phyloP scores from a whole-genome alignment of 106 monocot genomes.

The Amphibolis antarctica region DNA sequence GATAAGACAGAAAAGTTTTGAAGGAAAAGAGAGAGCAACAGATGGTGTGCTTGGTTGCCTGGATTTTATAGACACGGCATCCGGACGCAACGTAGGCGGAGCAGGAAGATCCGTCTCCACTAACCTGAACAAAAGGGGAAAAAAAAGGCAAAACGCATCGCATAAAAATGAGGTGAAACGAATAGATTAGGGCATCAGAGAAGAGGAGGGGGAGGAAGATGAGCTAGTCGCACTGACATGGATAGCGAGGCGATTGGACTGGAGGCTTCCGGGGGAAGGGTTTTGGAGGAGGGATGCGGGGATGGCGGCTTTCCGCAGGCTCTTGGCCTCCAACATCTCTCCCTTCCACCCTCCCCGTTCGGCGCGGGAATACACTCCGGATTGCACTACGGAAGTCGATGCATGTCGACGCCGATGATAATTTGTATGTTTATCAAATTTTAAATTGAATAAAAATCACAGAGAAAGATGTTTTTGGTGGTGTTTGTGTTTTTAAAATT shows the following conservation, averaged over 20 bases:
- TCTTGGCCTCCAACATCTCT: constrained; percentile 45
- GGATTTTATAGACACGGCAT: constrained; percentile 55
- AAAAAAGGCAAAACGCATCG: neutral
- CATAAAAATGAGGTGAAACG: no score
- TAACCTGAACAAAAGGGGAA: constrained; percentile 24
- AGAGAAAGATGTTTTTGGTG: no score
- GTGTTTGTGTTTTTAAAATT: no score
- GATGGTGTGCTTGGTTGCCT: constrained; percentile 17
- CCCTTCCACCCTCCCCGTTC: no score
- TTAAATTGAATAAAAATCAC: no score
- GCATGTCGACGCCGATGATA: no score
- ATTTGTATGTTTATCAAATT: no score
- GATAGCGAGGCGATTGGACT: constrained; percentile 72
- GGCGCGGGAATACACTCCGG: no score
- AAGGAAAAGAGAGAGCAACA: constrained; percentile 1
- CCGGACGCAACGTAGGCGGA: constrained; percentile 71
- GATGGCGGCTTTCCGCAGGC: constrained; percentile 50
- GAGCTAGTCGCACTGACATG: constrained; percentile 22
- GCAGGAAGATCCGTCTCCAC: constrained; percentile 43
- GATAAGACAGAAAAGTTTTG: no score
- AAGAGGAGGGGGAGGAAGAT: neutral
- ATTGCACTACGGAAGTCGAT: no score
- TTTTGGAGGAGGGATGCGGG: constrained; percentile 38
- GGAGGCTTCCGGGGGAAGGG: constrained; percentile 61
- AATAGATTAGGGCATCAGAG: neutral